Percentiles rank a stretch among this genome's conserved stretches.
These are phyloP conservation scores for Botrytis elliptica DNA, from an alignment of 2,329 filamentous ascomycete species.

Conservation along the genomic window DNA sequence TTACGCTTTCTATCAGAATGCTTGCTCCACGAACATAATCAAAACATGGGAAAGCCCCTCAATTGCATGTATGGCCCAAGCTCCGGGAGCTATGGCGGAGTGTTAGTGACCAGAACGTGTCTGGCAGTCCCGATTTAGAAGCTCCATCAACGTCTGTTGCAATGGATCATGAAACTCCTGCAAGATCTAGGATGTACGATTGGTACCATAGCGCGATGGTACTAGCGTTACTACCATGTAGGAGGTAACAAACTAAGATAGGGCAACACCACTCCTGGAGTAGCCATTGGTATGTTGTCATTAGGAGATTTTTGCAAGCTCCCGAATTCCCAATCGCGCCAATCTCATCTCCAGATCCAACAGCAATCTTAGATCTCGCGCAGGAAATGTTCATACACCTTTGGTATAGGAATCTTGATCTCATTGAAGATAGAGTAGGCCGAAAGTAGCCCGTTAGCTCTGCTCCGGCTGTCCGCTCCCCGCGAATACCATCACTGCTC, in stretches of 20 bases:
- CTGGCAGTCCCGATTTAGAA: constrained; percentile 10
- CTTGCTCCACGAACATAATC: neutral
- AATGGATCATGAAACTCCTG: neutral
- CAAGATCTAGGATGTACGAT: constrained; percentile 4
- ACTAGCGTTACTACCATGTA: neutral
- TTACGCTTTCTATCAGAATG: neutral
- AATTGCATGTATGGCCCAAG: neutral
- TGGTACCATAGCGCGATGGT: neutral
- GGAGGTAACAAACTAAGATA: constrained; percentile 7
- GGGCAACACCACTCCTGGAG: constrained; percentile 10
- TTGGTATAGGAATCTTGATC: neutral
- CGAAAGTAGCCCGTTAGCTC: constrained; percentile 9
- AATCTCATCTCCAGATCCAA: neutral
- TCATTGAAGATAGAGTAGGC: constrained; percentile 1
- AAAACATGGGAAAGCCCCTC: neutral
- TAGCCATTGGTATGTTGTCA: neutral
- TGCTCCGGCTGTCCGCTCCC: constrained; percentile 5
- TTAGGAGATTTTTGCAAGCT: constrained; percentile 16
- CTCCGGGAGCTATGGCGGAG: constrained; percentile 9
- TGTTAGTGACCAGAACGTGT: neutral
- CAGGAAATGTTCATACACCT: neutral
- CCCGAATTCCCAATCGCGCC: neutral
- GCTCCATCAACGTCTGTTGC: constrained; percentile 3
- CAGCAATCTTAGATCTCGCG: neutral
- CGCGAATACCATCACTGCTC: neutral